A percentile compares a stretch with the other conserved stretches of the same genome.
phyloP scores from a whole-genome alignment of 2,329 filamentous ascomycete genomes.

The Pseudogymnoascus sp. region DNA sequence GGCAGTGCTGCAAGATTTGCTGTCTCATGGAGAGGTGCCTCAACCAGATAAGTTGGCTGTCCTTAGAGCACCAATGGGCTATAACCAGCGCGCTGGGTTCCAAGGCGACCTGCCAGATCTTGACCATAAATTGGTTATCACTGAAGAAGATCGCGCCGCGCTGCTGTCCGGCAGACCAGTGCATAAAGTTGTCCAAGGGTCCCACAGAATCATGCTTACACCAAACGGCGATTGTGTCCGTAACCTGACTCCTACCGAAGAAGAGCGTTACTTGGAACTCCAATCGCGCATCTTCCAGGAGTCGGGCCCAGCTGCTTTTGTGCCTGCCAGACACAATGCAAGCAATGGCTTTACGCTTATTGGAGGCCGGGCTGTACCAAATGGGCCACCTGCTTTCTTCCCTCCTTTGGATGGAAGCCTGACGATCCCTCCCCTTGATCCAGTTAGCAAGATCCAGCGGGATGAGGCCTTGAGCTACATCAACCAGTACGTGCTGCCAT shows the following conservation, averaged over 20 bases:
- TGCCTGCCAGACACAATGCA: slow-evolving; percentile 46
- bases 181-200: slow-evolving; percentile 54
- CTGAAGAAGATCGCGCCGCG: slow-evolving; percentile 45
- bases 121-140: slow-evolving; percentile 38
- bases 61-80: slow-evolving; percentile 31
- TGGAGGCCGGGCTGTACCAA: slow-evolving; percentile 56
- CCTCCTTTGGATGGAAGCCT: slow-evolving; percentile 31
- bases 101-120: slow-evolving; percentile 16
- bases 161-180: slow-evolving; percentile 50
- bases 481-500: slow-evolving; percentile 58
- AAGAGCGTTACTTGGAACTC: slow-evolving; percentile 60
- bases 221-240: slow-evolving; percentile 70
- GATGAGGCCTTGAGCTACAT: slow-evolving; percentile 61
- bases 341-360: slow-evolving; percentile 52
- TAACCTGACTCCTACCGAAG: slow-evolving; percentile 59
- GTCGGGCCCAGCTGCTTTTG: slow-evolving; percentile 46
- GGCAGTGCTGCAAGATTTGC: slow-evolving; percentile 32
- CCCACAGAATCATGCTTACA: slow-evolving; percentile 59
- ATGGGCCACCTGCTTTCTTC: slow-evolving; percentile 54
- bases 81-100: slow-evolving; percentile 28
- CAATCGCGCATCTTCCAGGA: slow-evolving; percentile 50
- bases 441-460: slow-evolving; percentile 55
- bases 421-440: slow-evolving; percentile 42
- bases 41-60: slow-evolving; percentile 33
- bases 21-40: slow-evolving; percentile 28